Percentiles rank a stretch among this genome's conserved stretches.
Conservation (phyloP, 441 rosid genomes). For the Isatis lusitanica region DNA sequence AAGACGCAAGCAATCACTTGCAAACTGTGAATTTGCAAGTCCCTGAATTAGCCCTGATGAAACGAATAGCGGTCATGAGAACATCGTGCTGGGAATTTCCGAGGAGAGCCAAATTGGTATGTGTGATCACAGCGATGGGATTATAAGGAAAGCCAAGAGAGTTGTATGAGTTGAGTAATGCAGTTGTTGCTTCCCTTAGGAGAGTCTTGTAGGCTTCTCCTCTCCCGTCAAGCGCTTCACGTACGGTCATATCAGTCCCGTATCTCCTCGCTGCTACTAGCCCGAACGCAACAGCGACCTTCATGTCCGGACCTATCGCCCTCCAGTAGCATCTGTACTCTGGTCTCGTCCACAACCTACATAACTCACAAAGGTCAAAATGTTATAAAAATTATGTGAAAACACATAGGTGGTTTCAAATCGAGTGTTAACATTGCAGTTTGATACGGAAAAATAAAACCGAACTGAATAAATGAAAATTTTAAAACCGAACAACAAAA, state of each 20-base stretch:
- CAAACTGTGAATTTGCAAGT: slow-evolving; percentile 71
- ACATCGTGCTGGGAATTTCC: slow-evolving; percentile 47
- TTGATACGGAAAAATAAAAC: background rate
- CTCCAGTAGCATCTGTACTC: slow-evolving; percentile 86
- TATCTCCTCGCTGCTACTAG: slow-evolving; percentile 53
- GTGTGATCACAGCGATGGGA: slow-evolving; percentile 48
- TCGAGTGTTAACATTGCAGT: too few species aligned
- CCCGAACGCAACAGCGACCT: slow-evolving; percentile 69
- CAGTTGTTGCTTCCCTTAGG: slow-evolving; percentile 74
- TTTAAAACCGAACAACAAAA: background rate
- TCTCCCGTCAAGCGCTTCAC: slow-evolving; percentile 65
- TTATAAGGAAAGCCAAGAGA: slow-evolving; percentile 60
- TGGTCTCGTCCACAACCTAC: slow-evolving; percentile 67
- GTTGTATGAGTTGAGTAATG: slow-evolving; percentile 82
- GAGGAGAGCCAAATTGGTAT: slow-evolving; percentile 62
- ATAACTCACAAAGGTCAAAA: background rate
- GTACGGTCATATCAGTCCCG: slow-evolving; percentile 62
- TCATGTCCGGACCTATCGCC: slow-evolving; percentile 55
- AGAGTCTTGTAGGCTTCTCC: slow-evolving; percentile 81
- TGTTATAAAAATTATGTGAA: background rate
- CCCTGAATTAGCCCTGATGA: slow-evolving; percentile 76
- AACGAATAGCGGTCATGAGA: slow-evolving; percentile 62
- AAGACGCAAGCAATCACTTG: slow-evolving; percentile 45
- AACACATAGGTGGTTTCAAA: background rate
- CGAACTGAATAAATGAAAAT: background rate